These are phyloP conservation scores for Verticillium nonalfalfae DNA, from an alignment of 2,329 filamentous ascomycete genomes.

Conservation along the genomic window DNA sequence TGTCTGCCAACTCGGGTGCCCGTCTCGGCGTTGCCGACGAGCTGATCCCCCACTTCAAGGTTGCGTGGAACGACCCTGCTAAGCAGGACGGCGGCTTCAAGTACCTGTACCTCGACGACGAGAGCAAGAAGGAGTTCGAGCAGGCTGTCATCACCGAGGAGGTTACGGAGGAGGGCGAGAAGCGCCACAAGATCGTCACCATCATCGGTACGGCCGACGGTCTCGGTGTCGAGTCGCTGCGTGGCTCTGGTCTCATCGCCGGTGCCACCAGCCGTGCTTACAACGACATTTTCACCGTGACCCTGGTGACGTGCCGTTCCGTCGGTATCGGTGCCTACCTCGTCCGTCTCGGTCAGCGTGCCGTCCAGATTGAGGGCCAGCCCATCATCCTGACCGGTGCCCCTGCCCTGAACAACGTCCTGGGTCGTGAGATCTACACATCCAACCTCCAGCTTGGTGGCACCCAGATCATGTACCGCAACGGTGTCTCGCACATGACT, in stretches of 20 bases:
- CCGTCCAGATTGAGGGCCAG: slow-evolving; percentile 97
- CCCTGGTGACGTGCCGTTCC: slow-evolving; percentile 93
- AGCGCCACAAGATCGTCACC: slow-evolving; percentile 88
- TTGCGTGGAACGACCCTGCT: slow-evolving; percentile 83
- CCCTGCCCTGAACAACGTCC: slow-evolving; percentile 93
- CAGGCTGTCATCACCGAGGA: slow-evolving; percentile 72
- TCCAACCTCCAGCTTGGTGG: slow-evolving; percentile 98
- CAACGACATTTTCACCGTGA: slow-evolving; percentile 98
- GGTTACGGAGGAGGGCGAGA: slow-evolving; percentile 79
- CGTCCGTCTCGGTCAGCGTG: slow-evolving; percentile 94
- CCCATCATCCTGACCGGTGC: slow-evolving; percentile 98
- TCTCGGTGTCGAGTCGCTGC: slow-evolving; percentile 93
- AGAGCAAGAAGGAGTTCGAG: slow-evolving; percentile 81
- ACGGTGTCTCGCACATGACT: slow-evolving; percentile 98
- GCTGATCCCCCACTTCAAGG: slow-evolving; percentile 93
- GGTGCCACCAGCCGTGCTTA: slow-evolving; percentile 96
- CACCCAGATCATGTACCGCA: slow-evolving; percentile 99
- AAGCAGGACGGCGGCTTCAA: slow-evolving; percentile 90
- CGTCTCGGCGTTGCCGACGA: slow-evolving; percentile 95
- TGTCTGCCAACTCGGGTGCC: slow-evolving; percentile 98
- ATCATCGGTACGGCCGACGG: slow-evolving; percentile 92
- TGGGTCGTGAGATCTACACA: slow-evolving; percentile 97
- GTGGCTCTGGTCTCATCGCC: slow-evolving; percentile 95
- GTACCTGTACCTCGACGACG: slow-evolving; percentile 88
- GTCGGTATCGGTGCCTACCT: slow-evolving; percentile 99